Evolutionary conservation across 108 stramenopile species (phyloP).

Genomic region (Skeletonema potamos): DNA sequence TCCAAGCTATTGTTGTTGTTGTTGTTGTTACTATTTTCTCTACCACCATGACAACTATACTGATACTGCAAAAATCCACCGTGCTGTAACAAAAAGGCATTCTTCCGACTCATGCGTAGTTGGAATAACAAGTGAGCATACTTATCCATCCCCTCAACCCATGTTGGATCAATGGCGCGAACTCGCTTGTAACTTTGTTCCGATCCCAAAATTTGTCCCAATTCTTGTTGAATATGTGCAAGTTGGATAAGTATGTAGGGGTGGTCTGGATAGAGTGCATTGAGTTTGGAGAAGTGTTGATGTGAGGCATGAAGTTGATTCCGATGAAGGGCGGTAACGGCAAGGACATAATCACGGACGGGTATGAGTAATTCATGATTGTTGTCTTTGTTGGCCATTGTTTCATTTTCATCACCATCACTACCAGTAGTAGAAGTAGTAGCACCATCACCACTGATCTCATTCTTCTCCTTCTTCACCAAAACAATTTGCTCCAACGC

Average conservation of each 20-base stretch:
- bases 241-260: slow-evolving; percentile 66
- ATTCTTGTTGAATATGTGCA: slow-evolving; percentile 60
- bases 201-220: slow-evolving; percentile 23
- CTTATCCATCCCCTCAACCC: slow-evolving; percentile 66
- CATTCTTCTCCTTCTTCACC: slow-evolving; percentile 8
- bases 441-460: neutral
- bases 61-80: slow-evolving; percentile 53
- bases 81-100: slow-evolving; percentile 46
- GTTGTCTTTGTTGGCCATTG: neutral
- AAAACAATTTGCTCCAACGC: neutral
- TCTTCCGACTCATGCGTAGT: slow-evolving; percentile 62
- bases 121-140: slow-evolving; percentile 70
- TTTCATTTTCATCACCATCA: neutral
- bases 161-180: slow-evolving; percentile 26
- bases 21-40: neutral
- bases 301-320: slow-evolving; percentile 33
- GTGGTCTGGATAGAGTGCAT: slow-evolving; percentile 59
- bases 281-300: slow-evolving; percentile 23
- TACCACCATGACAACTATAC: slow-evolving; percentile 33
- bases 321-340: slow-evolving; percentile 23
- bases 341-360: slow-evolving; percentile 18
- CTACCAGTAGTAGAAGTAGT: neutral
- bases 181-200: slow-evolving; percentile 43
- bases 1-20: too few species aligned
- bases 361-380: slow-evolving; percentile 13